Conservation (phyloP, 495 filamentous ascomycete species). For the Daldinia concentrica region DNA sequence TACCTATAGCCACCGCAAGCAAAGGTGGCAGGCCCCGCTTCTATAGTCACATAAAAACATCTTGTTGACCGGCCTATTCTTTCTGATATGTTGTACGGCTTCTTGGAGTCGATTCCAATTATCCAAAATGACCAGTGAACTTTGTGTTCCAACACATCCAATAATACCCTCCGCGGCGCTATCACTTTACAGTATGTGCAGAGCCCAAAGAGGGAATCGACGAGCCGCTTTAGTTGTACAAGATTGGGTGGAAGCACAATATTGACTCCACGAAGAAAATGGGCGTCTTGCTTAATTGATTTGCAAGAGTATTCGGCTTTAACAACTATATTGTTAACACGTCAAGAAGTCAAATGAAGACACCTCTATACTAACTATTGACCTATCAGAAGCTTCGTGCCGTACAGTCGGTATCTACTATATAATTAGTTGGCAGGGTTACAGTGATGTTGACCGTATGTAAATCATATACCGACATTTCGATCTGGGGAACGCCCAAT, state of each 20-base stretch:
- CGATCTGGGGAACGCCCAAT: slow-evolving; percentile 18
- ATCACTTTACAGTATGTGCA: neutral
- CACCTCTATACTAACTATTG: slow-evolving; percentile 7
- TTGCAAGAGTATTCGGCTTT: neutral
- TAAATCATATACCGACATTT: neutral
- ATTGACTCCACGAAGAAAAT: slow-evolving; percentile 1
- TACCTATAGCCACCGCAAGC: neutral
- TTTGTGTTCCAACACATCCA: neutral
- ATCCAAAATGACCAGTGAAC: neutral
- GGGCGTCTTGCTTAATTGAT: neutral
- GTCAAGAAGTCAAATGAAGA: slow-evolving; percentile 27
- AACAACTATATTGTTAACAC: slow-evolving; percentile 10
- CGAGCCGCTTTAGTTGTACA: neutral
- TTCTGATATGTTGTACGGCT: neutral
- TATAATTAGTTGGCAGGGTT: slow-evolving; percentile 5
- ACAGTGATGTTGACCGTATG: neutral
- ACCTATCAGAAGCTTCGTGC: slow-evolving; percentile 22
- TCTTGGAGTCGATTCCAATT: neutral
- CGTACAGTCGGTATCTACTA: slow-evolving; percentile 13
- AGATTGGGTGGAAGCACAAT: slow-evolving; percentile 4
- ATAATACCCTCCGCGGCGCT: neutral
- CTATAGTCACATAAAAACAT: neutral
- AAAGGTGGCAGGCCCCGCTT: neutral
- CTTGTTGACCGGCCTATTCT: neutral
- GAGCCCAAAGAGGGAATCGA: slow-evolving; percentile 8